Conservation (phyloP, 805 yeast species). For the Kregervanrija pseudodelftensis region DNA sequence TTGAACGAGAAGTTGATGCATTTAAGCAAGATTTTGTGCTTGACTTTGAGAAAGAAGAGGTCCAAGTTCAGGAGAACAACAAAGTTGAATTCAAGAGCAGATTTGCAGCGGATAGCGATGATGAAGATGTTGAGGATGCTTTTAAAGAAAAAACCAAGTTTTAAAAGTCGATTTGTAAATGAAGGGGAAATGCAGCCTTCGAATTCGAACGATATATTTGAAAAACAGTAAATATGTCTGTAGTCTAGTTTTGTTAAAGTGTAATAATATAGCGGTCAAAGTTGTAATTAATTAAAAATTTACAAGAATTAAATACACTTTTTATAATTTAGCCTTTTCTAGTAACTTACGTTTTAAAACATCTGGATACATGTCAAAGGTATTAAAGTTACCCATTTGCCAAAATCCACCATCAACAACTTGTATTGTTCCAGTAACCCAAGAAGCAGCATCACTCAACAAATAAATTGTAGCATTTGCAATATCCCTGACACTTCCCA, state of each 20-base stretch:
- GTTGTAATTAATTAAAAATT: neutral
- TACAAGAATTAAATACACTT: neutral
- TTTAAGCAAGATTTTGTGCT: slow-evolving; percentile 5
- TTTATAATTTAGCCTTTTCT: slow-evolving; percentile 19
- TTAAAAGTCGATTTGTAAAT: slow-evolving; percentile 29
- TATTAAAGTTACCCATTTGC: slow-evolving; percentile 56
- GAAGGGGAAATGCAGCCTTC: no score
- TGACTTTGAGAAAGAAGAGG: slow-evolving; percentile 8
- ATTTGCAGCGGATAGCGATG: slow-evolving; percentile 3
- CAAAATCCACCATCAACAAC: slow-evolving; percentile 91
- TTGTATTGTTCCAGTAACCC: slow-evolving; percentile 67
- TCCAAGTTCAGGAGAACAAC: slow-evolving; percentile 2
- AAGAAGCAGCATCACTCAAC: slow-evolving; percentile 76
- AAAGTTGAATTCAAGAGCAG: no score
- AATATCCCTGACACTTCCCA: slow-evolving; percentile 69
- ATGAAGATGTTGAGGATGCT: slow-evolving; percentile 4
- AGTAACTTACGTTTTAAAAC: slow-evolving; percentile 24
- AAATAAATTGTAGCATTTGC: slow-evolving; percentile 82
- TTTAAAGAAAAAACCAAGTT: slow-evolving; percentile 32
- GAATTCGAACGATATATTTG: no score
- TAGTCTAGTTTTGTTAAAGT: no score
- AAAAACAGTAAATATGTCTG: no score
- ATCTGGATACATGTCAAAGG: slow-evolving; percentile 35
- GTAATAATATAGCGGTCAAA: no score
- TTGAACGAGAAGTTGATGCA: slow-evolving; percentile 10